Percentiles rank a stretch among this genome's conserved stretches.
Evolutionary conservation across 1,284 basidiomycete species (phyloP).

Genomic region (Amylostereum areolatum): DNA sequence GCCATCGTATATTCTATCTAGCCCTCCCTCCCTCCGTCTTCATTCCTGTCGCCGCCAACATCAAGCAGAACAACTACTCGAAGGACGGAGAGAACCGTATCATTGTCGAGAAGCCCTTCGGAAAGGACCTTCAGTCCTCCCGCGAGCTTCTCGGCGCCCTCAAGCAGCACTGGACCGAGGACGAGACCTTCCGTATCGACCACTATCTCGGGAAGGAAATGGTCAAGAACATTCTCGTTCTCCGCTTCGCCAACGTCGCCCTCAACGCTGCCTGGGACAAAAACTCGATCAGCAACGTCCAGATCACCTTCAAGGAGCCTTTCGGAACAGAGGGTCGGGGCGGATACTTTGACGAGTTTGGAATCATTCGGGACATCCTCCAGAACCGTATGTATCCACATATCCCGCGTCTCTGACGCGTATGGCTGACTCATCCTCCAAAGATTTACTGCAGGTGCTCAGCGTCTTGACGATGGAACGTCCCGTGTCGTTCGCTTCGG

Average conservation of each 20-base stretch:
- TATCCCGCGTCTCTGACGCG: no score
- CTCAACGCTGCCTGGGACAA: conserved; percentile 88
- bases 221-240: conserved; percentile 94
- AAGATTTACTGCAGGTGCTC: conserved; percentile 90
- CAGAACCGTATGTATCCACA: conserved; percentile 80
- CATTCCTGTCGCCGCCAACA: conserved; percentile 77
- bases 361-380: conserved; percentile 92
- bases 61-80: conserved; percentile 80
- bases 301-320: conserved; percentile 98
- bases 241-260: conserved; percentile 91
- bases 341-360: conserved; percentile 98
- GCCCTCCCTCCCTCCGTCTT: conserved; percentile 94
- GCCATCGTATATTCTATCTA: conserved; percentile 87
- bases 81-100: conserved; percentile 76
- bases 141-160: conserved; percentile 73
- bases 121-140: conserved; percentile 87
- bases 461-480: conserved; percentile 94
- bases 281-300: conserved; percentile 90
- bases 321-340: conserved; percentile 96
- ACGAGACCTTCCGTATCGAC: conserved; percentile 97
- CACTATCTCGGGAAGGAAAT: conserved; percentile 99
- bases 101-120: conserved; percentile 96
- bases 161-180: conserved; percentile 87
- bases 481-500: conserved; percentile 92
- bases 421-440: no score